These are phyloP conservation scores for Vigna trinervia DNA, from an alignment of 306 rosid species.

Conservation along the genomic window DNA sequence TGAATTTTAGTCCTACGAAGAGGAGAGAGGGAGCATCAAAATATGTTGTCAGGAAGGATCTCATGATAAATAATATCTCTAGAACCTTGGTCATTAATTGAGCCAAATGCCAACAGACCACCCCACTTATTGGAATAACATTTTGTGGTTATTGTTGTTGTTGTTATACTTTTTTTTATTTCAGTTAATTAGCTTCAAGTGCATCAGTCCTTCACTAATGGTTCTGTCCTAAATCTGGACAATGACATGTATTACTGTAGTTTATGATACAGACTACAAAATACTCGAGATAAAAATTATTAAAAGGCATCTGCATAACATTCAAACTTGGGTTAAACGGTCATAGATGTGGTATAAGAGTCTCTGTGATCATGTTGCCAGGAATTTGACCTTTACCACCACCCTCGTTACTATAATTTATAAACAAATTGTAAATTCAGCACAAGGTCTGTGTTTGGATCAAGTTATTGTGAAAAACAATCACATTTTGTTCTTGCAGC, in stretches of 20 bases:
- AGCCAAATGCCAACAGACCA: not conserved
- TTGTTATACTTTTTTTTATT: not conserved
- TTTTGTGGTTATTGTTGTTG: not conserved
- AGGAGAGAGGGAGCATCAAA: not conserved
- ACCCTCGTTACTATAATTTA: not conserved
- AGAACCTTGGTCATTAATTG: not conserved
- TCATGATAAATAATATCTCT: not conserved
- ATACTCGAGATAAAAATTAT: conserved; percentile 1
- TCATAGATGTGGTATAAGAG: not conserved
- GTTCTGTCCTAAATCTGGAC: not conserved
- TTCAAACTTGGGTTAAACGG: conserved; percentile 11
- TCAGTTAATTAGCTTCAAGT: not conserved
- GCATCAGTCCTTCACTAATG: not conserved
- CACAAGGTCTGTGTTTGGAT: conserved; percentile 14
- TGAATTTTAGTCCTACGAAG: not conserved
- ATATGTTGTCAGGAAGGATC: not conserved
- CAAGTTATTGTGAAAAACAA: not conserved
- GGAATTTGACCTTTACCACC: not conserved
- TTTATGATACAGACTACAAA: conserved; percentile 23
- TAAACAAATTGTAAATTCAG: conserved; percentile 34
- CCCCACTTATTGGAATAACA: not conserved
- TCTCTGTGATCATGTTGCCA: not conserved
- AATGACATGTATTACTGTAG: not conserved
- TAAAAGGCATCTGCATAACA: conserved; percentile 10
- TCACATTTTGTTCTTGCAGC: not conserved